phyloP scores from a whole-genome alignment of 345 rosid species.

The Iberis pinnata region DNA sequence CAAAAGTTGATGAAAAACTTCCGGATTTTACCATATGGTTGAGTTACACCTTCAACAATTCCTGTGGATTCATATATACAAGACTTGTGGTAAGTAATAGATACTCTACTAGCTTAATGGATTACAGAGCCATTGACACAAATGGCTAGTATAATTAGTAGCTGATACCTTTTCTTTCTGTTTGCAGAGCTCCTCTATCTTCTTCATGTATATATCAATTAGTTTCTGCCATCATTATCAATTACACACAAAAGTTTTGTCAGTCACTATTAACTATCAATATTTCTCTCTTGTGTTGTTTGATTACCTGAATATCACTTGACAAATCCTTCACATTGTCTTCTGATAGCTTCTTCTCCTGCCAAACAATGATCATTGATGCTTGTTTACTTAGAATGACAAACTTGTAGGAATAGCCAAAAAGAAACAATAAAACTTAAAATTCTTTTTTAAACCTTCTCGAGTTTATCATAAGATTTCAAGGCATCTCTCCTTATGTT shows the following conservation, averaged over 20 bases:
- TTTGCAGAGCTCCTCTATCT: conserved; percentile 63
- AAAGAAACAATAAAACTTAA: neutral
- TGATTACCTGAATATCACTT: conserved; percentile 71
- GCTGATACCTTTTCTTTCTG: conserved; percentile 82
- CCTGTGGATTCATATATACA: conserved; percentile 19
- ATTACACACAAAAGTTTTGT: neutral
- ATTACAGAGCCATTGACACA: neutral
- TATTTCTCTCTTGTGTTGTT: neutral
- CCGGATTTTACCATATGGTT: conserved; percentile 17
- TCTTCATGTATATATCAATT: conserved; percentile 82
- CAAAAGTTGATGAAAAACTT: neutral
- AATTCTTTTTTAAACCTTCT: conserved; percentile 50
- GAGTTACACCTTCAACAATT: conserved; percentile 28
- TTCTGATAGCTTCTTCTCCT: conserved; percentile 98
- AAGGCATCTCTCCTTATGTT: conserved; percentile 89
- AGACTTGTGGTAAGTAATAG: neutral
- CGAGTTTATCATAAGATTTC: conserved; percentile 86
- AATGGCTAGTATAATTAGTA: neutral
- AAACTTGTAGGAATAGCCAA: conserved; percentile 2
- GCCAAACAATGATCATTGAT: neutral
- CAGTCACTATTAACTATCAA: neutral
- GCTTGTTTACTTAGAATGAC: neutral
- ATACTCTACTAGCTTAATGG: neutral
- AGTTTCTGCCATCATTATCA: conserved; percentile 53
- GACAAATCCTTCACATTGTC: conserved; percentile 93